Percentiles rank a stretch among this genome's conserved stretches.
Evolutionary conservation across 169 alveolate genomes (phyloP).

Genomic region (Blepharisma undulans): DNA sequence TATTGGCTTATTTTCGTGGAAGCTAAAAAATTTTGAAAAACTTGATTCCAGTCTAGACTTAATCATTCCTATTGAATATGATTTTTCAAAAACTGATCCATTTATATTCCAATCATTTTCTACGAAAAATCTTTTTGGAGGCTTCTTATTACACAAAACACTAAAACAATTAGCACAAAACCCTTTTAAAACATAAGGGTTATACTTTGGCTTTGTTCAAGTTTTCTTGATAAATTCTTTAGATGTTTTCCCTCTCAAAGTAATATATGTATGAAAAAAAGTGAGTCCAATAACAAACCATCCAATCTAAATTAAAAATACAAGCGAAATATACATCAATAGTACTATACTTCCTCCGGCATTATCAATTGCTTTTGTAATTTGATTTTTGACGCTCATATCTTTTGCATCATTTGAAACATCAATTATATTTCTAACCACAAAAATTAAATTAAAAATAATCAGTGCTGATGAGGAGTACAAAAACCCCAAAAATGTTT

Average conservation of each 20-base stretch:
- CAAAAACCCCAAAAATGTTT: conserved; percentile 39
- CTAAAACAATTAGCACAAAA: background rate
- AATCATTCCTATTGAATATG: background rate
- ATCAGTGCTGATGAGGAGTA: background rate
- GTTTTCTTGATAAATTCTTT: conserved; percentile 19
- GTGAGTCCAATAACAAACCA: conserved; percentile 9
- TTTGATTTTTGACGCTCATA: background rate
- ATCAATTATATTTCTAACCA: background rate
- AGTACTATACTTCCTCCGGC: background rate
- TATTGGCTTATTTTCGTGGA: background rate
- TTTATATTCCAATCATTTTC: background rate
- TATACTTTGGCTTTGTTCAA: background rate
- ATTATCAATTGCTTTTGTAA: background rate
- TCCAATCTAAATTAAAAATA: background rate
- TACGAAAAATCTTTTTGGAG: background rate
- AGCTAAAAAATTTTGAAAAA: background rate
- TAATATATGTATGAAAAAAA: conserved; percentile 10
- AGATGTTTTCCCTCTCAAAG: background rate
- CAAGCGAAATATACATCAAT: background rate
- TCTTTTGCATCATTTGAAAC: background rate
- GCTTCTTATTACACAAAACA: background rate
- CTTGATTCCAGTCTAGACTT: background rate
- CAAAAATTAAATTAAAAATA: background rate
- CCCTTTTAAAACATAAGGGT: background rate
- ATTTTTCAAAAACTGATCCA: background rate